Percentiles rank a stretch among this genome's conserved stretches.
phyloP scores from a whole-genome alignment of 1,139 yeast genomes.

The Yamadazyma dendronema region DNA sequence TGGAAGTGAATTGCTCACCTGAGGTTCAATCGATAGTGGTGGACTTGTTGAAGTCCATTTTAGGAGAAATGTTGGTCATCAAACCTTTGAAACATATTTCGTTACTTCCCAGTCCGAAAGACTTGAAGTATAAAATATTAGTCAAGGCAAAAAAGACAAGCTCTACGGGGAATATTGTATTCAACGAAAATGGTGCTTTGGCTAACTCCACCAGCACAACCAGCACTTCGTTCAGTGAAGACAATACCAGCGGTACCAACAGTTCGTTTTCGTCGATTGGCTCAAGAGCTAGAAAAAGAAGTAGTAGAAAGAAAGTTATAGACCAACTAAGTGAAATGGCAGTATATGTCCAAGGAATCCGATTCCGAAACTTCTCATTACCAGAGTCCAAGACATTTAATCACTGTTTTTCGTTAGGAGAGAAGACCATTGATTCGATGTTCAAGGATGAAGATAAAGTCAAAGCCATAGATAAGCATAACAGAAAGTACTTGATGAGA shows the following conservation, averaged over 20 bases:
- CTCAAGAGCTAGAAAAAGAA: slow-evolving; percentile 20
- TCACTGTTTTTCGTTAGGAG: slow-evolving; percentile 87
- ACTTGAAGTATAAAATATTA: slow-evolving; percentile 65
- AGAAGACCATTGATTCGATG: slow-evolving; percentile 63
- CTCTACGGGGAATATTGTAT: slow-evolving; percentile 18
- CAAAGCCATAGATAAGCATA: slow-evolving; percentile 68
- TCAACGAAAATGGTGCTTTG: slow-evolving; percentile 24
- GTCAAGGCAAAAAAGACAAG: slow-evolving; percentile 72
- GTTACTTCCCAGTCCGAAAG: slow-evolving; percentile 68
- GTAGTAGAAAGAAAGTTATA: slow-evolving; percentile 25
- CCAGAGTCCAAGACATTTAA: slow-evolving; percentile 81
- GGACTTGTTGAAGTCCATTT: slow-evolving; percentile 46
- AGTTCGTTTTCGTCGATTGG: slow-evolving; percentile 17
- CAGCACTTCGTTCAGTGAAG: slow-evolving; percentile 51
- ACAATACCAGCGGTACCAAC: slow-evolving; percentile 19
- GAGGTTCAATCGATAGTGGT: slow-evolving; percentile 63
- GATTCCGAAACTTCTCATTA: slow-evolving; percentile 76
- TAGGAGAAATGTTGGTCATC: slow-evolving; percentile 60
- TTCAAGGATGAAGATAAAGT: slow-evolving; percentile 56
- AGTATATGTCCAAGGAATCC: slow-evolving; percentile 68
- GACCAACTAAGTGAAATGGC: slow-evolving; percentile 60
- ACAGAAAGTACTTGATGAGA: slow-evolving; percentile 71
- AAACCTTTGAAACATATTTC: slow-evolving; percentile 31
- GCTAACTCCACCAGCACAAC: slow-evolving; percentile 25
- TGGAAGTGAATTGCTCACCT: slow-evolving; percentile 76